phyloP scores from a whole-genome alignment of 352 stramenopile species.

The Phytophthora fragariaefolia region DNA sequence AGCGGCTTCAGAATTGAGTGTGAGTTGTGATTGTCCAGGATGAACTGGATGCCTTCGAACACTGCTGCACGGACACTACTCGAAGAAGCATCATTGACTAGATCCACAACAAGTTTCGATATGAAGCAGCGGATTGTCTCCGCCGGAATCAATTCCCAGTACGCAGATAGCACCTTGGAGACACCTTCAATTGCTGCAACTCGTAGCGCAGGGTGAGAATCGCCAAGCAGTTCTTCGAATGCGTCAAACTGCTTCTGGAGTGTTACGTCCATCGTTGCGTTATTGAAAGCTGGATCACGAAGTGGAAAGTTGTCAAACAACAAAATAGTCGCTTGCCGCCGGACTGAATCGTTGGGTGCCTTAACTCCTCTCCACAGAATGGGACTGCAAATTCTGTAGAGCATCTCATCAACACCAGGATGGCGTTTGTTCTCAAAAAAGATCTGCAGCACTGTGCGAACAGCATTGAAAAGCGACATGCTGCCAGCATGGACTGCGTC shows the following conservation, averaged over 20 bases:
- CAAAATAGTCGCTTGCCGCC: slow-evolving; percentile 80
- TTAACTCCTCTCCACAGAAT: slow-evolving; percentile 88
- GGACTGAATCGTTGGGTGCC: slow-evolving; percentile 83
- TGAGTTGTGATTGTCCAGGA: slow-evolving; percentile 89
- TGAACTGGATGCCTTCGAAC: slow-evolving; percentile 85
- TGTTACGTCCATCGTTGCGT: slow-evolving; percentile 73
- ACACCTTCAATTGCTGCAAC: slow-evolving; percentile 85
- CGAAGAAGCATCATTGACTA: slow-evolving; percentile 82
- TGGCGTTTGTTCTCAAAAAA: slow-evolving; percentile 90
- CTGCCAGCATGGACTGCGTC: slow-evolving; percentile 78
- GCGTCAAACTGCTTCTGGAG: slow-evolving; percentile 88
- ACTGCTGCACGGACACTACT: slow-evolving; percentile 82
- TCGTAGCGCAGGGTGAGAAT: slow-evolving; percentile 77
- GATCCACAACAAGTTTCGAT: slow-evolving; percentile 80
- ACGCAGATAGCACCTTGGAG: slow-evolving; percentile 82
- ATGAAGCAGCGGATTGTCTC: slow-evolving; percentile 87
- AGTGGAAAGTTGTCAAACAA: slow-evolving; percentile 88
- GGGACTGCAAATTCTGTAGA: slow-evolving; percentile 83
- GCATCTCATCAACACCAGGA: slow-evolving; percentile 82
- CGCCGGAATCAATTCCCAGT: slow-evolving; percentile 84
- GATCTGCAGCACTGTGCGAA: slow-evolving; percentile 75
- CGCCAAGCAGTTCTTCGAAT: slow-evolving; percentile 76
- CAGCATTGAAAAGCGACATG: slow-evolving; percentile 68
- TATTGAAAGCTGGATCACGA: slow-evolving; percentile 78
- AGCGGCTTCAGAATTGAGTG: slow-evolving; percentile 87